Conservation (phyloP, 2,329 filamentous ascomycete genomes). For the Nemania diffusa region DNA sequence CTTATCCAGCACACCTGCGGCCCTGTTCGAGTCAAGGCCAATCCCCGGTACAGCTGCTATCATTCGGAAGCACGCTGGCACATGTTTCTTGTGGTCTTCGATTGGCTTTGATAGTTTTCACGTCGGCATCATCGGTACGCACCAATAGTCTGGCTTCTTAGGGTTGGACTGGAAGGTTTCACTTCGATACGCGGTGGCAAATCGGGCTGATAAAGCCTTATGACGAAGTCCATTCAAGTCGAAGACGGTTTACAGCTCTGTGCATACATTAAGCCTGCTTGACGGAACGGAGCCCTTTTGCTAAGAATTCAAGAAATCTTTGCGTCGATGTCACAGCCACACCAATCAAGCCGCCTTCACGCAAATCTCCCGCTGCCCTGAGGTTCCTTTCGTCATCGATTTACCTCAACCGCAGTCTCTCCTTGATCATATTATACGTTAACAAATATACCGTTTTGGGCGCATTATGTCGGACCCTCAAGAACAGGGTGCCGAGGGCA, state of each 20-base stretch:
- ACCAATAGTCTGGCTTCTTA: background rate
- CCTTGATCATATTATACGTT: constrained; percentile 10
- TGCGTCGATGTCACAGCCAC: constrained; percentile 20
- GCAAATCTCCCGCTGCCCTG: background rate
- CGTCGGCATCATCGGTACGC: background rate
- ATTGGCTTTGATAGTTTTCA: constrained; percentile 12
- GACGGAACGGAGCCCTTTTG: background rate
- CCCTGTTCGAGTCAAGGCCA: constrained; percentile 29
- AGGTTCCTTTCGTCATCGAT: constrained; percentile 10
- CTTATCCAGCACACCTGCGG: constrained; percentile 34
- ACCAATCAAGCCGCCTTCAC: constrained; percentile 2
- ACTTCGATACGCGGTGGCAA: background rate
- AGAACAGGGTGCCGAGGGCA: constrained; percentile 40
- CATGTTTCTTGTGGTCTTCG: constrained; percentile 1
- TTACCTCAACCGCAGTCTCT: constrained; percentile 14
- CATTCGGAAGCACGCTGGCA: constrained; percentile 5
- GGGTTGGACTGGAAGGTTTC: constrained; percentile 9
- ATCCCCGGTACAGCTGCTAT: constrained; percentile 13
- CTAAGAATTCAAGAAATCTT: background rate
- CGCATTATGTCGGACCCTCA: constrained; percentile 41
- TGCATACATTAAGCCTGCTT: constrained; percentile 1
- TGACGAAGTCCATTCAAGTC: constrained; percentile 10
- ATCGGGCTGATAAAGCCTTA: background rate
- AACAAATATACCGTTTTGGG: constrained; percentile 7
- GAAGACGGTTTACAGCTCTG: background rate